Conservation (phyloP, 805 yeast species). For the Wickerhamiella australiensis region DNA sequence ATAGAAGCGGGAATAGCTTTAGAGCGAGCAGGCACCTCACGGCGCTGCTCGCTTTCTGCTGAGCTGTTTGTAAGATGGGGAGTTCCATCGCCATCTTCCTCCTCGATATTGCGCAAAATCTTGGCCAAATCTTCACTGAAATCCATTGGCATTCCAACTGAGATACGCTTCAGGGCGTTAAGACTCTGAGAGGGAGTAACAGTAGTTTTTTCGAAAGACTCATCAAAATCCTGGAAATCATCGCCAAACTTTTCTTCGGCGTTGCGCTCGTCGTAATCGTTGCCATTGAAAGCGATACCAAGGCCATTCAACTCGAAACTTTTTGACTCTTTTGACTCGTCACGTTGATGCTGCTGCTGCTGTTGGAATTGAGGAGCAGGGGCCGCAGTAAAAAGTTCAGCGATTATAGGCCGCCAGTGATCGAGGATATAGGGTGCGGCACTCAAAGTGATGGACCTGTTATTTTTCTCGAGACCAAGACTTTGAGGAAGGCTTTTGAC, state of each 20-base stretch:
- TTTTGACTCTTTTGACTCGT: background rate
- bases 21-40: too few species aligned
- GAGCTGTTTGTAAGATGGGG: background rate
- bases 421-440: slow-evolving; percentile 8
- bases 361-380: too few species aligned
- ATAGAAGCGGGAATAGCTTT: background rate
- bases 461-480: background rate
- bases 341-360: background rate
- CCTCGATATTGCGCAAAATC: slow-evolving; percentile 9
- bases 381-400: background rate
- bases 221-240: slow-evolving; percentile 6
- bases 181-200: slow-evolving; percentile 2
- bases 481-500: background rate
- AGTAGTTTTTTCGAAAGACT: background rate
- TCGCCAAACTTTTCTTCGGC: slow-evolving; percentile 10
- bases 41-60: too few species aligned
- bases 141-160: slow-evolving; percentile 11
- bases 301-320: slow-evolving; percentile 5
- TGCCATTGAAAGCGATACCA: slow-evolving; percentile 6
- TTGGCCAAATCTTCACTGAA: slow-evolving; percentile 12
- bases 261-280: slow-evolving; percentile 5
- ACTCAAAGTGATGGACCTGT: slow-evolving; percentile 1
- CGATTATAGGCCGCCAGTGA: slow-evolving; percentile 6
- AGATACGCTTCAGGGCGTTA: slow-evolving; percentile 9
- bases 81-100: slow-evolving; percentile 6